Evolutionary conservation across 2,329 filamentous ascomycete species (phyloP).

Genomic region (Fusarium heterosporum): DNA sequence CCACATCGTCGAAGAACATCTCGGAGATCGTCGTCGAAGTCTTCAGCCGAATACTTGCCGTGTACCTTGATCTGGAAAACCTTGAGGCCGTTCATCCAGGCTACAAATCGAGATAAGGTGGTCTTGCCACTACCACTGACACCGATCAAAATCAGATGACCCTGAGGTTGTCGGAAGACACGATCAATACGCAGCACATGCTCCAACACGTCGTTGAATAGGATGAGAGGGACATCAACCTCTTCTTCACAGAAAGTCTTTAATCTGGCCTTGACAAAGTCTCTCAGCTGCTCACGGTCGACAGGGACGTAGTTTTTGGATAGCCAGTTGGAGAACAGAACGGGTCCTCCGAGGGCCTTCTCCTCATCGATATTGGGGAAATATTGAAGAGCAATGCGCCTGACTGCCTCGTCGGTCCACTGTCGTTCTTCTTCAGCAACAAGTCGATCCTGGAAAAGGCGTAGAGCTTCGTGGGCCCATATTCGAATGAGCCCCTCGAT

Average conservation of each 20-base stretch:
- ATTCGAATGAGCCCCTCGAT: slow-evolving; percentile 94
- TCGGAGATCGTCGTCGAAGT: slow-evolving; percentile 97
- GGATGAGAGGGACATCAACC: slow-evolving; percentile 95
- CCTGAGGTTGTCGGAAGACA: slow-evolving; percentile 97
- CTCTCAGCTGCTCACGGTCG: slow-evolving; percentile 91
- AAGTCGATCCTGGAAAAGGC: slow-evolving; percentile 96
- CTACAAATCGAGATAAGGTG: slow-evolving; percentile 95
- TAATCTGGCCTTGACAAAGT: slow-evolving; percentile 96
- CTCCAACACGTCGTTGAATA: slow-evolving; percentile 99
- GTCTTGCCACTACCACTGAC: slow-evolving; percentile 99
- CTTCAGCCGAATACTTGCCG: slow-evolving; percentile 96
- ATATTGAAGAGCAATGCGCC: slow-evolving; percentile 85
- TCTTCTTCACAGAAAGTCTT: slow-evolving; percentile 99
- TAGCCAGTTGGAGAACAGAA: slow-evolving; percentile 99
- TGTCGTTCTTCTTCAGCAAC: slow-evolving; percentile 93
- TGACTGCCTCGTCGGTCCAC: slow-evolving; percentile 93
- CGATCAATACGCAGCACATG: slow-evolving; percentile 98
- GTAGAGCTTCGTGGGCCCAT: slow-evolving; percentile 96
- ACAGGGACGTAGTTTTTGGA: slow-evolving; percentile 99
- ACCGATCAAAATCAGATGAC: slow-evolving; percentile 97
- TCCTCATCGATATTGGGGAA: slow-evolving; percentile 97
- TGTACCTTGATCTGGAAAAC: slow-evolving; percentile 99
- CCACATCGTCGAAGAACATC: slow-evolving; percentile 93
- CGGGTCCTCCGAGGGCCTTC: slow-evolving; percentile 89
- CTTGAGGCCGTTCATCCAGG: slow-evolving; percentile 99